Evolutionary conservation across 306 rosid genomes (phyloP).

Genomic region (Sindora glabra): DNA sequence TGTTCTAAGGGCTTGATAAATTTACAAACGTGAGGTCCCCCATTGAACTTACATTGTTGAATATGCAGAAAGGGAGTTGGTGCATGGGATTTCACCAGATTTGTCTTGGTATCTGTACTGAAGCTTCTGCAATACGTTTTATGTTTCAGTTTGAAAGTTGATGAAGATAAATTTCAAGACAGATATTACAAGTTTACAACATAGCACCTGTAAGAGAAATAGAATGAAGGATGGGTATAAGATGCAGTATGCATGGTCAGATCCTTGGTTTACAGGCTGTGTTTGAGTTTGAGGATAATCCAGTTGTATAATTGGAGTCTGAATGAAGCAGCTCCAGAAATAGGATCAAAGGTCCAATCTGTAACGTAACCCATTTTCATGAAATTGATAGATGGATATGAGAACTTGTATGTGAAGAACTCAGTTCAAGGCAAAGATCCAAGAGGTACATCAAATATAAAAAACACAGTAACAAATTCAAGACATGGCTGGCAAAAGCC

Average conservation of each 20-base stretch:
- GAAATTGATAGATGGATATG: not conserved
- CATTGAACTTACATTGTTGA: slow-evolving; percentile 16
- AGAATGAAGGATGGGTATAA: slow-evolving; percentile 28
- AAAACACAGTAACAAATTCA: too few relatives aligned
- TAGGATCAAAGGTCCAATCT: slow-evolving; percentile 2
- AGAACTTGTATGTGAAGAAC: too few relatives aligned
- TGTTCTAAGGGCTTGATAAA: slow-evolving; percentile 8
- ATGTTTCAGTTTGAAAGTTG: slow-evolving; percentile 1
- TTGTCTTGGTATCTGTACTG: slow-evolving; percentile 15
- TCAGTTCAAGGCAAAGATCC: too few relatives aligned
- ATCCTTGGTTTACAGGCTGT: slow-evolving; percentile 10
- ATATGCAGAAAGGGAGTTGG: slow-evolving; percentile 21
- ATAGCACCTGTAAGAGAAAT: slow-evolving; percentile 31
- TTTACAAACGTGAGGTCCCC: slow-evolving; percentile 24
- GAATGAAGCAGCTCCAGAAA: not conserved
- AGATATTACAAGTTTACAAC: not conserved
- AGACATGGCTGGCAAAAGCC: too few relatives aligned
- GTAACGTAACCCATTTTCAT: not conserved
- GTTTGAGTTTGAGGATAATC: slow-evolving; percentile 17
- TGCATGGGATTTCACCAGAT: slow-evolving; percentile 23
- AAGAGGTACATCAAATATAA: too few relatives aligned
- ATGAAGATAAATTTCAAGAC: slow-evolving; percentile 2
- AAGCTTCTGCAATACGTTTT: slow-evolving; percentile 38
- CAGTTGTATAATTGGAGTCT: not conserved
- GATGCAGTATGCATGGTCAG: slow-evolving; percentile 33